phyloP scores from a whole-genome alignment of 2,329 filamentous ascomycete genomes.

The Pestalotiopsis sp. region DNA sequence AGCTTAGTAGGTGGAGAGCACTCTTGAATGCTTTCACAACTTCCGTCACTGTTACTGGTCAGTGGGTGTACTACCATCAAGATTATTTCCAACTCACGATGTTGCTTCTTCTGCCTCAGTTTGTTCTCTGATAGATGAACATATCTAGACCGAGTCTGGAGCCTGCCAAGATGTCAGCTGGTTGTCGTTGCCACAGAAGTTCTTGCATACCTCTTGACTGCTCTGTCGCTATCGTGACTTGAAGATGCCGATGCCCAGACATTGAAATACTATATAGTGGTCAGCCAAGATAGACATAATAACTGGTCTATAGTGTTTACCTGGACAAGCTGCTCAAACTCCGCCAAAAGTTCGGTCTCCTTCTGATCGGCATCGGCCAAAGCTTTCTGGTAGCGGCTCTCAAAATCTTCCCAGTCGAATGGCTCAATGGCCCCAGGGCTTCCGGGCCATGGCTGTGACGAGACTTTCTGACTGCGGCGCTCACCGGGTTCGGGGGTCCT shows the following conservation, averaged over 20 bases:
- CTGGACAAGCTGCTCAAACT: slow-evolving; percentile 69
- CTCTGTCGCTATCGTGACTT: slow-evolving; percentile 74
- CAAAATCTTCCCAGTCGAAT: slow-evolving; percentile 81
- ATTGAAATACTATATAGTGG: slow-evolving; percentile 67
- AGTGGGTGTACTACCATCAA: neutral
- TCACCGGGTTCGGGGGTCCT: slow-evolving; percentile 40
- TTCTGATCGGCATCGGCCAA: slow-evolving; percentile 64
- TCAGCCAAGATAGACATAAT: neutral
- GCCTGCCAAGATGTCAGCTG: slow-evolving; percentile 44
- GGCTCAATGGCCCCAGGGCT: slow-evolving; percentile 54
- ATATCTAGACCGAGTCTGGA: slow-evolving; percentile 78
- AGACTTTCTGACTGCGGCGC: slow-evolving; percentile 33
- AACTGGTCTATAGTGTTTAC: slow-evolving; percentile 37
- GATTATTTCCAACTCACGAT: slow-evolving; percentile 63
- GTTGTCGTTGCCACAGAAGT: neutral
- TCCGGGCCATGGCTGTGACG: slow-evolving; percentile 42
- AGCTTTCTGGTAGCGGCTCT: slow-evolving; percentile 67
- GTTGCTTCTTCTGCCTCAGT: slow-evolving; percentile 74
- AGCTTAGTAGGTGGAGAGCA: slow-evolving; percentile 57
- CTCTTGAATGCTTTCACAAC: slow-evolving; percentile 66
- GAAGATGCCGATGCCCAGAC: slow-evolving; percentile 77
- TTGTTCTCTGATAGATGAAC: slow-evolving; percentile 74
- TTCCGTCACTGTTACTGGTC: slow-evolving; percentile 44
- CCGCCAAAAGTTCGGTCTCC: slow-evolving; percentile 67
- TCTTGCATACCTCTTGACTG: slow-evolving; percentile 66